Evolutionary conservation across 805 yeast species (phyloP).

Genomic region (Candida glaebosa): DNA sequence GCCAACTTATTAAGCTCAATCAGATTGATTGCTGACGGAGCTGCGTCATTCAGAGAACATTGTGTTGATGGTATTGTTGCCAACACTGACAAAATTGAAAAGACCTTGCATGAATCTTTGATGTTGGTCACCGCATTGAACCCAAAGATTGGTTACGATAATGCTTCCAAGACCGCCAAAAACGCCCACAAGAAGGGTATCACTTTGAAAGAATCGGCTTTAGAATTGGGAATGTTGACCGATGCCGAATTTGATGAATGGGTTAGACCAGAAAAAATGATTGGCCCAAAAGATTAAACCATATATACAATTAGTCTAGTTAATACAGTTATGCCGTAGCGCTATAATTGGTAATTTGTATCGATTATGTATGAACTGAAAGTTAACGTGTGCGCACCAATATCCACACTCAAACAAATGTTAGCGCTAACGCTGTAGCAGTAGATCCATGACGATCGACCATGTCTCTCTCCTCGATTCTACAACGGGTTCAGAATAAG

Average conservation of each 20-base stretch:
- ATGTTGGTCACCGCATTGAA: constrained; percentile 98
- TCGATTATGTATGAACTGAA: background rate
- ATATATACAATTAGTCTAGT: background rate
- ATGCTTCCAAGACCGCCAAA: constrained; percentile 96
- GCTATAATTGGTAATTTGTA: too few relatives aligned
- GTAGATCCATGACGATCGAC: background rate
- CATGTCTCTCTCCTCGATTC: constrained; percentile 4
- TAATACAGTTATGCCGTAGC: too few relatives aligned
- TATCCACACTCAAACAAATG: too few relatives aligned
- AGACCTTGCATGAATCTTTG: constrained; percentile 87
- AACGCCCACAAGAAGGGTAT: constrained; percentile 97
- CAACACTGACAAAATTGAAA: constrained; percentile 80
- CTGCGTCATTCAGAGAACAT: constrained; percentile 84
- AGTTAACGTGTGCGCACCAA: background rate
- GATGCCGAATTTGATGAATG: constrained; percentile 90
- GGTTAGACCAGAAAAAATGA: constrained; percentile 98
- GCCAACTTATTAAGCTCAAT: constrained; percentile 84
- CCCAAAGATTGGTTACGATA: constrained; percentile 98
- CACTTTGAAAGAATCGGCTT: constrained; percentile 90
- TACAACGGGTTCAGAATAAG: constrained; percentile 5
- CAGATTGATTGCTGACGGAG: constrained; percentile 86
- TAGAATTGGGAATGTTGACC: constrained; percentile 82
- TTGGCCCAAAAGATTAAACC: constrained; percentile 72
- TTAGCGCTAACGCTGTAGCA: background rate
- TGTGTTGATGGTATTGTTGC: constrained; percentile 95